Conservation (phyloP, 2,329 filamentous ascomycete species). For the Alternaria viburni region DNA sequence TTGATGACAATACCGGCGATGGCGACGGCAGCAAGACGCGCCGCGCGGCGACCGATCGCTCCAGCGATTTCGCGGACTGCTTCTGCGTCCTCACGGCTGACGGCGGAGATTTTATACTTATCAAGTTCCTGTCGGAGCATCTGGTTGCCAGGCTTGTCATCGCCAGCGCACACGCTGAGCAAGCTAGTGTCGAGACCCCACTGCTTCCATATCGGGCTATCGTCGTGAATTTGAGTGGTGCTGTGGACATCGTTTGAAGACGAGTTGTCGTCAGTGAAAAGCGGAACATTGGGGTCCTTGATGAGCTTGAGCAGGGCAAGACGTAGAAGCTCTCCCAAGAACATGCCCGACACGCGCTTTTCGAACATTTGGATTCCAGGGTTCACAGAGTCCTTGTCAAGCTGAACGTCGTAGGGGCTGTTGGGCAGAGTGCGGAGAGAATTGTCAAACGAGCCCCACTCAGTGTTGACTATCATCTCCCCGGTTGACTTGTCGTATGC, state of each 20-base stretch:
- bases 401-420: conserved; percentile 78
- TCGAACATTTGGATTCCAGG: conserved; percentile 98
- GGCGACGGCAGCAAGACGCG: conserved; percentile 84
- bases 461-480: conserved; percentile 96
- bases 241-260: conserved; percentile 70
- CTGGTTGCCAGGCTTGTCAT: conserved; percentile 73
- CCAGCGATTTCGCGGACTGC: conserved; percentile 83
- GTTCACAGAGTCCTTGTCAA: conserved; percentile 84
- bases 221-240: conserved; percentile 66
- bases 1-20: conserved; percentile 84
- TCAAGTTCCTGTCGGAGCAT: conserved; percentile 75
- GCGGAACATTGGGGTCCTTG: conserved; percentile 67
- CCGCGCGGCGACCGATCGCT: conserved; percentile 86
- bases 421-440: conserved; percentile 84
- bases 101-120: conserved; percentile 70
- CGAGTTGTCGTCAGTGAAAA: conserved; percentile 80
- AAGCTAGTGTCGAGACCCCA: conserved; percentile 94
- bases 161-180: conserved; percentile 84
- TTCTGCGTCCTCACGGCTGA: conserved; percentile 82
- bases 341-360: conserved; percentile 98
- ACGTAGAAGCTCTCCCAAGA: conserved; percentile 91
- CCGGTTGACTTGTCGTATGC: conserved; percentile 82
- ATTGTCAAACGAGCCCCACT: conserved; percentile 99
- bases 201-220: conserved; percentile 70
- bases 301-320: conserved; percentile 76